These are phyloP conservation scores for Nemania diffusa DNA, from an alignment of 2,329 filamentous ascomycete species.

Conservation along the genomic window DNA sequence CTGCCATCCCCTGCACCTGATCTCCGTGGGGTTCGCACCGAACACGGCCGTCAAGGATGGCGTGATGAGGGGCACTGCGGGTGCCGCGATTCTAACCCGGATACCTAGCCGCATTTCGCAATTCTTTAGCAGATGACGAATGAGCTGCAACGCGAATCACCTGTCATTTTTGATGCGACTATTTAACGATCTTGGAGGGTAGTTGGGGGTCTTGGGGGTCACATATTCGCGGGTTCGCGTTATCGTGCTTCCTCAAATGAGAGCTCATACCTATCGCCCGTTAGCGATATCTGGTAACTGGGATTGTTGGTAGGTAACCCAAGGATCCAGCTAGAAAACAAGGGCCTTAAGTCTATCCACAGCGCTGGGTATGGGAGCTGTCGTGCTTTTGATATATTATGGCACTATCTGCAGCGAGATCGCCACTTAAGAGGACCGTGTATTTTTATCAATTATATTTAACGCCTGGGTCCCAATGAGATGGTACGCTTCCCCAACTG, in stretches of 20 bases:
- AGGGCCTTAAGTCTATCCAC: slow-evolving; percentile 6
- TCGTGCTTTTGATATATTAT: slow-evolving; percentile 40
- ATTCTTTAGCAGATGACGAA: slow-evolving; percentile 34
- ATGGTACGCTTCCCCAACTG: background rate
- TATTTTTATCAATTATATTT: slow-evolving; percentile 10
- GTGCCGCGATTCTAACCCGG: background rate
- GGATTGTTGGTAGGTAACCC: background rate
- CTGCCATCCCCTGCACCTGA: slow-evolving; percentile 18
- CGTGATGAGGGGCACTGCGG: slow-evolving; percentile 39
- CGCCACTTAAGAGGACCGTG: background rate
- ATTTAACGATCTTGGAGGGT: background rate
- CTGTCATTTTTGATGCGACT: background rate
- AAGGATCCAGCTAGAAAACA: background rate
- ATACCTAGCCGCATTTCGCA: slow-evolving; percentile 22
- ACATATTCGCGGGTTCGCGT: background rate
- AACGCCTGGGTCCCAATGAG: background rate
- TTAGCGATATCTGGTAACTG: background rate
- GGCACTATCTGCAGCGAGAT: slow-evolving; percentile 28
- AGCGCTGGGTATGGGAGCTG: slow-evolving; percentile 1
- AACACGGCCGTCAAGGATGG: slow-evolving; percentile 28
- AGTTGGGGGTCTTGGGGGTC: slow-evolving; percentile 4
- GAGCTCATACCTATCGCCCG: background rate
- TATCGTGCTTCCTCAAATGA: background rate
- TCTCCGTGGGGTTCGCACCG: slow-evolving; percentile 20
- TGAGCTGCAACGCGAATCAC: slow-evolving; percentile 14